Percentiles rank a stretch among this genome's conserved stretches.
phyloP scores from a whole-genome alignment of 192 early-diverging fungal genomes.

The Coemansia sp. region DNA sequence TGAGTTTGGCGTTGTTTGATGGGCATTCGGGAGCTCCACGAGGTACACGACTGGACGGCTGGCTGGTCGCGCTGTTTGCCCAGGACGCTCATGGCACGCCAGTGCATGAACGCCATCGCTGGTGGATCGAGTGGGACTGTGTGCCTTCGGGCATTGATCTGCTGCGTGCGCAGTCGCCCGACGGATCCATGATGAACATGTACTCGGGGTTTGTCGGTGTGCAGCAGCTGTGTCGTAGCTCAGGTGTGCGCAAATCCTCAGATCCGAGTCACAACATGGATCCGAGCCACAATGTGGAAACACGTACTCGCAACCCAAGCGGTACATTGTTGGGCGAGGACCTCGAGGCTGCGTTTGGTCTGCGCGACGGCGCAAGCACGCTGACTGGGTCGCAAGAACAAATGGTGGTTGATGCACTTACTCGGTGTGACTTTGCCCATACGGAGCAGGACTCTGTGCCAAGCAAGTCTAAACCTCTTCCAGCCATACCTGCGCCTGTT shows the following conservation, averaged over 20 bases:
- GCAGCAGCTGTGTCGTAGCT: conserved; percentile 24
- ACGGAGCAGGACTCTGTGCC: conserved; percentile 3
- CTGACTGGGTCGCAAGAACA: conserved; percentile 17
- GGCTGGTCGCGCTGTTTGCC: conserved; percentile 45
- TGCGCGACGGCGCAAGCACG: conserved; percentile 24
- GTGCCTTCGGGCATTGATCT: conserved; percentile 51
- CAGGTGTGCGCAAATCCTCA: not conserved
- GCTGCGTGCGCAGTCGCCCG: conserved; percentile 11
- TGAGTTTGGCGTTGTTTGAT: conserved; percentile 37
- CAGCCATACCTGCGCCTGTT: not conserved
- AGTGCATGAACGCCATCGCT: conserved; percentile 28
- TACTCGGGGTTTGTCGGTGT: conserved; percentile 53
- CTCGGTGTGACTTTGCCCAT: not conserved
- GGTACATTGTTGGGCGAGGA: conserved; percentile 30
- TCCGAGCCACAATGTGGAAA: not conserved
- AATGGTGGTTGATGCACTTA: not conserved
- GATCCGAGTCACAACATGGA: too few species aligned
- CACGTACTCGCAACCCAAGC: conserved; percentile 9
- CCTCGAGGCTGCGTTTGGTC: not conserved
- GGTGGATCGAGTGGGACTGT: conserved; percentile 36
- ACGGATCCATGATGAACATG: conserved; percentile 19
- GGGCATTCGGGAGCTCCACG: conserved; percentile 35
- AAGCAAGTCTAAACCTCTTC: not conserved
- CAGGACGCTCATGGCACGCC: conserved; percentile 18
- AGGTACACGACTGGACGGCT: conserved; percentile 38